Evolutionary conservation across 441 rosid species (phyloP), one percentile per base, ranked within the genome.

Genomic region (Populus hybrid): DNA sequence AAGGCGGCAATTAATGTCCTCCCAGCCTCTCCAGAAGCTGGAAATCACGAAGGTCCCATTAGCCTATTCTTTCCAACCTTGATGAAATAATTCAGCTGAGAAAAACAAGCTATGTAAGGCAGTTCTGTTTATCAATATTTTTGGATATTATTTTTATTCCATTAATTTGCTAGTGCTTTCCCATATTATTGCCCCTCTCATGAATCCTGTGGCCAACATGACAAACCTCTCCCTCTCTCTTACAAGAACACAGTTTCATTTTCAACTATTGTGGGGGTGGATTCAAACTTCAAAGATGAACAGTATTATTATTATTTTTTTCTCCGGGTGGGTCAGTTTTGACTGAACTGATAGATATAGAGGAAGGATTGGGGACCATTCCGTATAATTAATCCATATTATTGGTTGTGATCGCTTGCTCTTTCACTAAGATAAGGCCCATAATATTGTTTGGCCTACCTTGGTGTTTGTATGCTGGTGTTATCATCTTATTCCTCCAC

Each of bases 221-320:
- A 35, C 28, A 35, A n/a, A 4, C 11, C 66, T 63, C 28, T 9
- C 66, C 66, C 66, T 63, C 66, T 61, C 66, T 23, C 28, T 63
- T 63, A 6, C 7, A 19, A 57, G 21, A 21, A 57, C 23, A 57
- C 23, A 18, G 3, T 67, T 4, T 50, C 59, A 67, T 61, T 61
- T 79, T 78, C 73, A 79, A 59, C 73, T 21, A 1, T 76, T 64
- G 77, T 65, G 32, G 81, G 73, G 72, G 73, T 66, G 73, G 64
- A 85, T 85, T 87, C 88, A 83, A 86, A 82, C 81, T 81, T 84
- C 73, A 78, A 79, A 76, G 74, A 75, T 70, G 7, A 74, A 50
- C 78, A 69, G 36, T 34, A 76, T 77, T 67, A 32, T 70, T 53
- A 18, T 40, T 40, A 21, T 4, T 63, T 63, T 46, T 66, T 21